Evolutionary conservation across 2,329 filamentous ascomycete genomes (phyloP).

Genomic region (Microdochium trichocladiopsis): DNA sequence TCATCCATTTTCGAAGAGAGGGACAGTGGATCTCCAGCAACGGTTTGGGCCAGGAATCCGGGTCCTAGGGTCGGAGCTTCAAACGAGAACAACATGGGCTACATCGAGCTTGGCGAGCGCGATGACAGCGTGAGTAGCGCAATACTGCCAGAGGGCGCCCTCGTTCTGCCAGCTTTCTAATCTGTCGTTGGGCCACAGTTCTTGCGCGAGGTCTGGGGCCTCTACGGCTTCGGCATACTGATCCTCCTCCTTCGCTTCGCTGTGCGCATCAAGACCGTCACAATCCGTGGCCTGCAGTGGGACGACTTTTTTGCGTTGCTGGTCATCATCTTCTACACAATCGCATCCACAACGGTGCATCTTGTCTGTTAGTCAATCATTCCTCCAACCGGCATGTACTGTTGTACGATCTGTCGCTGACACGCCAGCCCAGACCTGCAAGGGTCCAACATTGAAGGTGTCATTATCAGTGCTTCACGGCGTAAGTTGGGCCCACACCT

Average conservation of each 20-base stretch:
- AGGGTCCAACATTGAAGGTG: constrained; percentile 18
- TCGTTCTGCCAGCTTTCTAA: not conserved
- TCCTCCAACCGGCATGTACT: not conserved
- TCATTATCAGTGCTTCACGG: not conserved
- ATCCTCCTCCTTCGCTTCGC: constrained; percentile 23
- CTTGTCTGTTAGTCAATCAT: constrained; percentile 18
- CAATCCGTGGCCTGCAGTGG: constrained; percentile 24
- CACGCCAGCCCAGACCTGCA: constrained; percentile 11
- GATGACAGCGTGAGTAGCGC: not conserved
- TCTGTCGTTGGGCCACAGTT: too few relatives aligned
- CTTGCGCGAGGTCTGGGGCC: constrained; percentile 19
- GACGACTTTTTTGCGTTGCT: constrained; percentile 29
- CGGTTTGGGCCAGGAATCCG: too few relatives aligned
- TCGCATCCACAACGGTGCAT: constrained; percentile 26
- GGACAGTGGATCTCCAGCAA: too few relatives aligned
- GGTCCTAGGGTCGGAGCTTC: too few relatives aligned
- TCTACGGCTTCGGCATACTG: constrained; percentile 21
- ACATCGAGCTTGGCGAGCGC: not conserved
- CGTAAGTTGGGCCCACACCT: too few relatives aligned
- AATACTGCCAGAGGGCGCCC: too few relatives aligned
- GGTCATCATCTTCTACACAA: constrained; percentile 23
- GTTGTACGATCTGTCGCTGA: not conserved
- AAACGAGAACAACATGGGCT: too few relatives aligned
- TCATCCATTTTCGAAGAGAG: too few relatives aligned
- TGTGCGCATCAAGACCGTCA: constrained; percentile 28